A percentile compares a stretch with the other conserved stretches of the same genome.
Conservation (phyloP, 768 basidiomycete species). For the Boletus huronensis region DNA sequence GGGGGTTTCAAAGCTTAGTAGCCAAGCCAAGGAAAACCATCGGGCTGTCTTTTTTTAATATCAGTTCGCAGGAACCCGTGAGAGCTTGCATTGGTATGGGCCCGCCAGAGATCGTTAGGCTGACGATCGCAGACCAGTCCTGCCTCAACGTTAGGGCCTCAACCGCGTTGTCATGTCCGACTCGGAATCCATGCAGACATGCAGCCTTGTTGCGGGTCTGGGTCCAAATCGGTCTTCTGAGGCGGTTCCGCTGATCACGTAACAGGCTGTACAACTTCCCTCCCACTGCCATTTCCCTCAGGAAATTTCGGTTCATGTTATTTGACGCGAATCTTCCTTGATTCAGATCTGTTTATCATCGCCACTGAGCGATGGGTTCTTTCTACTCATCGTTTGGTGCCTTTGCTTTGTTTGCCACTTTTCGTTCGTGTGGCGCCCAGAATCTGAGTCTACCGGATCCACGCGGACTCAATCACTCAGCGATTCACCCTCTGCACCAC, state of each 20-base stretch:
- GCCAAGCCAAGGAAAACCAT: background rate
- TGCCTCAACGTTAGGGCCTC: background rate
- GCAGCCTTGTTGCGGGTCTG: slow-evolving; percentile 1
- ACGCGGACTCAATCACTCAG: slow-evolving; percentile 30
- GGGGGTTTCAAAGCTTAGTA: slow-evolving; percentile 2
- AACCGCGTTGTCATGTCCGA: background rate
- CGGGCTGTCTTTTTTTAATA: background rate
- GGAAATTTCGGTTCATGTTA: slow-evolving; percentile 16
- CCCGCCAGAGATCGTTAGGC: background rate
- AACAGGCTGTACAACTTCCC: slow-evolving; percentile 22
- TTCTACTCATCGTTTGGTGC: slow-evolving; percentile 8
- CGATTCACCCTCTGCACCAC: slow-evolving; percentile 14
- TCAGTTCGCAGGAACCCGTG: slow-evolving; percentile 1
- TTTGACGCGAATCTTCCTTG: slow-evolving; percentile 17
- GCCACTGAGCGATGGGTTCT: slow-evolving; percentile 15
- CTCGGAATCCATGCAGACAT: background rate
- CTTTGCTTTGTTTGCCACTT: slow-evolving; percentile 12
- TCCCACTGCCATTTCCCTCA: slow-evolving; percentile 18
- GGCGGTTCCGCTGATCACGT: slow-evolving; percentile 31
- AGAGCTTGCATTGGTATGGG: background rate
- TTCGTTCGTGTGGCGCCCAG: slow-evolving; percentile 14
- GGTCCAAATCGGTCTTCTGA: slow-evolving; percentile 15
- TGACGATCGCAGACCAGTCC: background rate
- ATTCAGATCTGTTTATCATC: slow-evolving; percentile 14
- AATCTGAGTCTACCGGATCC: slow-evolving; percentile 21